phyloP scores from a whole-genome alignment of 352 stramenopile species.

The Phytopythium aichiense region DNA sequence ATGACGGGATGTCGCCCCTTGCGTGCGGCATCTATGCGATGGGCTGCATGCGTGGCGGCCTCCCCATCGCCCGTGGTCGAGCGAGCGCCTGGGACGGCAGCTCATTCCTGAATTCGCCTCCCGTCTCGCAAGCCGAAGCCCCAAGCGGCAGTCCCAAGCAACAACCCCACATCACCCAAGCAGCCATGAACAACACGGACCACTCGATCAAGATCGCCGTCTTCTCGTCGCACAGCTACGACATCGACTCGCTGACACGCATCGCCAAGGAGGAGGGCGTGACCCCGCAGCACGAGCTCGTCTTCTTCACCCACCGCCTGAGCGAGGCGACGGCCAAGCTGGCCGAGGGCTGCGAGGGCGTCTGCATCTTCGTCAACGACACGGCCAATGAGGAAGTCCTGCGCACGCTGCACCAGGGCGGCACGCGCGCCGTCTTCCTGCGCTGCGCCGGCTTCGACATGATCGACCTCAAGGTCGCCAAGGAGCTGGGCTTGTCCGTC shows the following conservation, averaged over 20 bases:
- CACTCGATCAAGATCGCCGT: conserved; percentile 69
- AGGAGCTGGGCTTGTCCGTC: conserved; percentile 49
- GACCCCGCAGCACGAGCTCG: conserved; percentile 42
- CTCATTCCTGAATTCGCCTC: too few relatives aligned
- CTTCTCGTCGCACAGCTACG: conserved; percentile 48
- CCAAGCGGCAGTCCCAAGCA: too few relatives aligned
- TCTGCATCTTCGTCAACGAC: conserved; percentile 88
- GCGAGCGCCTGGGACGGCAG: too few relatives aligned
- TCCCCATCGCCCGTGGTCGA: too few relatives aligned
- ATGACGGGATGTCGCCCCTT: too few relatives aligned
- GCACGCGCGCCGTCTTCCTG: conserved; percentile 52
- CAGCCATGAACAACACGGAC: too few relatives aligned
- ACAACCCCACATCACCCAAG: too few relatives aligned
- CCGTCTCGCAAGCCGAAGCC: too few relatives aligned
- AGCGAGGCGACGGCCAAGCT: conserved; percentile 45
- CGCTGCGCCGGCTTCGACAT: conserved; percentile 71
- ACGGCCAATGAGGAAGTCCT: conserved; percentile 54
- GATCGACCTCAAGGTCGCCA: conserved; percentile 46
- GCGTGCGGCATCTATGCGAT: too few relatives aligned
- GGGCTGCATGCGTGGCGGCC: too few relatives aligned
- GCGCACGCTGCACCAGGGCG: conserved; percentile 35
- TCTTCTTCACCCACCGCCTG: conserved; percentile 53
- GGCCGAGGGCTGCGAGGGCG: conserved; percentile 48
- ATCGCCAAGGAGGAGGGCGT: background rate
- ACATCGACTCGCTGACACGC: conserved; percentile 45